Evolutionary conservation across 1,284 basidiomycete species (phyloP).

Genomic region (Ustilago hordei): DNA sequence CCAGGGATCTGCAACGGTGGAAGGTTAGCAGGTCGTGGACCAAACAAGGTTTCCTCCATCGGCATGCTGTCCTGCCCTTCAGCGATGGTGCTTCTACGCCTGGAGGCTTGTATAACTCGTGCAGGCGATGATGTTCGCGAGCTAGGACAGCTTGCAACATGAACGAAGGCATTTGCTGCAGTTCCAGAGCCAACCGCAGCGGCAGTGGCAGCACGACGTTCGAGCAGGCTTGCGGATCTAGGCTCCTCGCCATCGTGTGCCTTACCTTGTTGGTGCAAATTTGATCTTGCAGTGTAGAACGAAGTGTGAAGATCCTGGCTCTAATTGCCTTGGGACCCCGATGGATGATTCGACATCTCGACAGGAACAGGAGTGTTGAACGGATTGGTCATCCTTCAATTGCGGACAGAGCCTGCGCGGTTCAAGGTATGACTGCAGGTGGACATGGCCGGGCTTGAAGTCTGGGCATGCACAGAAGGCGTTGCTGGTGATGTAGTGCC

Average conservation of each 20-base stretch:
- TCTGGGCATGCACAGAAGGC: slow-evolving; percentile 24
- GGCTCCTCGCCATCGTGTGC: slow-evolving; percentile 12
- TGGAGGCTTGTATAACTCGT: slow-evolving; percentile 23
- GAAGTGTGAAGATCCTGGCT: slow-evolving; percentile 6
- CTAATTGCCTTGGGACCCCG: neutral
- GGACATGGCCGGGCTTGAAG: slow-evolving; percentile 48
- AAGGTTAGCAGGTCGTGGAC: slow-evolving; percentile 25
- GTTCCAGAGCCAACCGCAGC: slow-evolving; percentile 6
- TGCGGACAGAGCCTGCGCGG: slow-evolving; percentile 27
- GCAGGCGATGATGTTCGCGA: slow-evolving; percentile 38
- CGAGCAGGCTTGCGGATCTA: slow-evolving; percentile 23
- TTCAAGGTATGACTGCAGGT: slow-evolving; percentile 43
- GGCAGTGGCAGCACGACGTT: slow-evolving; percentile 31
- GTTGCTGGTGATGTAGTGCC: slow-evolving; percentile 31
- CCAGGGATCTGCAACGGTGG: slow-evolving; percentile 28
- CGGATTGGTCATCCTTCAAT: slow-evolving; percentile 35
- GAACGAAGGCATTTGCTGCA: slow-evolving; percentile 4
- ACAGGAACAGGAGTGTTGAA: slow-evolving; percentile 32
- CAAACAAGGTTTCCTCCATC: slow-evolving; percentile 5
- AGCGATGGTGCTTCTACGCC: slow-evolving; percentile 28
- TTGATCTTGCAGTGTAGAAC: slow-evolving; percentile 10
- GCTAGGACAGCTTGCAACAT: slow-evolving; percentile 19
- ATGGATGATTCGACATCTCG: slow-evolving; percentile 5
- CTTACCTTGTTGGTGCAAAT: neutral
- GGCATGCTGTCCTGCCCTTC: slow-evolving; percentile 15